A percentile compares a stretch with the other conserved stretches of the same genome.
phyloP scores from a whole-genome alignment of 306 rosid genomes.

The Begonia fuchsioides region DNA sequence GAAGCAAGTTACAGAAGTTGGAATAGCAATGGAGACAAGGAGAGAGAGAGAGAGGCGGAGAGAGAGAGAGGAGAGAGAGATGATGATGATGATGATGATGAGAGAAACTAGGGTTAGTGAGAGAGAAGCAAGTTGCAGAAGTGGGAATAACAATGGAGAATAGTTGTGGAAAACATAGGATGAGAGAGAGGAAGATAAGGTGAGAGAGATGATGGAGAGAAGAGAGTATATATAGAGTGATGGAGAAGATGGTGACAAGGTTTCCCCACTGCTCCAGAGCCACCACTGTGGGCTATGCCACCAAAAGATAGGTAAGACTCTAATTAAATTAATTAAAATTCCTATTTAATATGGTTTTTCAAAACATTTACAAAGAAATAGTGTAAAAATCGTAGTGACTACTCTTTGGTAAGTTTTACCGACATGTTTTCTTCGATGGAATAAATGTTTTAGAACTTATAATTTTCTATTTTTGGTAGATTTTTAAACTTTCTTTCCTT shows the following conservation, averaged over 20 bases:
- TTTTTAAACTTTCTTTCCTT: too few relatives aligned
- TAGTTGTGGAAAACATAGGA: background rate
- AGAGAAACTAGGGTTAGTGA: background rate
- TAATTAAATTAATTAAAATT: background rate
- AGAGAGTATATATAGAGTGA: constrained; percentile 1
- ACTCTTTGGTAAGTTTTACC: too few relatives aligned
- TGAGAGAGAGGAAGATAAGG: background rate
- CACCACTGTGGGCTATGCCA: too few relatives aligned
- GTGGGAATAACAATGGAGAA: background rate
- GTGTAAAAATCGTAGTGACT: too few relatives aligned
- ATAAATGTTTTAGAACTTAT: too few relatives aligned
- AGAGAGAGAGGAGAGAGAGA: background rate
- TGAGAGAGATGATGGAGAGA: constrained; percentile 1
- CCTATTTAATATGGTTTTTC: background rate
- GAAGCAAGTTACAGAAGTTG: background rate
- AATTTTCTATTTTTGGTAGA: too few relatives aligned
- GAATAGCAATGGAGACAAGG: background rate
- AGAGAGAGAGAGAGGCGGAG: background rate
- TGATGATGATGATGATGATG: background rate
- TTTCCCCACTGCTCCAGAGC: background rate
- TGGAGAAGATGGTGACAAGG: constrained; percentile 1
- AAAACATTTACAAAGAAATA: too few relatives aligned
- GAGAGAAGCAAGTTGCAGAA: background rate
- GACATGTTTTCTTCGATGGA: too few relatives aligned
- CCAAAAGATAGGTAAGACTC: background rate